Conservation (phyloP, 2,329 filamentous ascomycete species). For the Cladosporium cucumerinum region DNA sequence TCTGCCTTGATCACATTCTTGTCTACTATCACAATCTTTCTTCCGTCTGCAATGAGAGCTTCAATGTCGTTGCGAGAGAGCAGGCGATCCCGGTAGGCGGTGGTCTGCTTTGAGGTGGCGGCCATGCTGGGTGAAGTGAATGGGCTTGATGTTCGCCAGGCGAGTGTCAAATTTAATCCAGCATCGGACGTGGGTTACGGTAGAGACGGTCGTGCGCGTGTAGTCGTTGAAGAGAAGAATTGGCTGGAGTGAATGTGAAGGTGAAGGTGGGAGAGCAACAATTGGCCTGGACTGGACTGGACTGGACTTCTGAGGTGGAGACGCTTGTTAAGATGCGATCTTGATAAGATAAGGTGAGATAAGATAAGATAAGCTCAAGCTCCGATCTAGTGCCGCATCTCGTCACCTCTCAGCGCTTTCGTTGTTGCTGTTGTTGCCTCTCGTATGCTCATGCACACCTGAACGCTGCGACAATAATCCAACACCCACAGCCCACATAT, state of each 20-base stretch:
- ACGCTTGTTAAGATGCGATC: not conserved
- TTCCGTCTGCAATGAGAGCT: conserved; percentile 76
- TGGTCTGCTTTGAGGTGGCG: conserved; percentile 15
- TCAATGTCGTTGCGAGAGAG: conserved; percentile 55
- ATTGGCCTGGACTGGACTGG: not conserved
- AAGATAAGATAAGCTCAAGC: not conserved
- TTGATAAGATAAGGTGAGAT: not conserved
- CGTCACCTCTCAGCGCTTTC: not conserved
- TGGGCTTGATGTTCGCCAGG: not conserved
- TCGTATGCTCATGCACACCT: not conserved
- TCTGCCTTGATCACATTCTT: conserved; percentile 81
- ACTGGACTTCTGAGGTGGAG: not conserved
- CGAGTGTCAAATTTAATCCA: not conserved
- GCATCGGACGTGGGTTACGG: not conserved
- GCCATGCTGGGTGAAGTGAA: conserved; percentile 19
- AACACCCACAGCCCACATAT: not conserved
- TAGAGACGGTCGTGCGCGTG: conserved; percentile 1
- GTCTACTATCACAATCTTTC: conserved; percentile 76
- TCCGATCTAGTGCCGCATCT: not conserved
- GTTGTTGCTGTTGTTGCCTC: not conserved
- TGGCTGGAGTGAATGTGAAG: not conserved
- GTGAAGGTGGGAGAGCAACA: not conserved
- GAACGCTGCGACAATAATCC: not conserved
- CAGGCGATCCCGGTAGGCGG: conserved; percentile 22
- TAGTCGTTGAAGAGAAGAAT: not conserved